Conservation (phyloP, 352 stramenopile species). For the Phytophthora cajani region DNA sequence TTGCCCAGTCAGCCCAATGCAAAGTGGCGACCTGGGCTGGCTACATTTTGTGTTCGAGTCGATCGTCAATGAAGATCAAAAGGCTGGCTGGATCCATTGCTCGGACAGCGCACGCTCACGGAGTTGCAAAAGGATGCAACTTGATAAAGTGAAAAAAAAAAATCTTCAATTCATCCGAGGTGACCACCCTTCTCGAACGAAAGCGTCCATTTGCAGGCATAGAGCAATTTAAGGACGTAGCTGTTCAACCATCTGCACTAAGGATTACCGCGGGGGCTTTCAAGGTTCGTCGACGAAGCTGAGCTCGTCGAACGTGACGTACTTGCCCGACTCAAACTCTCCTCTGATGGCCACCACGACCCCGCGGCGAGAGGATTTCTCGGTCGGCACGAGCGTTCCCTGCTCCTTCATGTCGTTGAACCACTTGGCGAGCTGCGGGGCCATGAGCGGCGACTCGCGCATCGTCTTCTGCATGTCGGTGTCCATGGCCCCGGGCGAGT, state of each 20-base stretch:
- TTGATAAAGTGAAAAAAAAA: background rate
- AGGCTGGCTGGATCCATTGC: background rate
- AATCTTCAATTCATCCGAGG: constrained; percentile 4
- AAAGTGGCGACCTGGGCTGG: background rate
- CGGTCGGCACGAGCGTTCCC: constrained; percentile 55
- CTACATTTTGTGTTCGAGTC: constrained; percentile 1
- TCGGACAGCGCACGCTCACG: background rate
- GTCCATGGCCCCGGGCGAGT: constrained; percentile 86
- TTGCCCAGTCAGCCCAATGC: background rate
- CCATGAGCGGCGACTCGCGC: constrained; percentile 49
- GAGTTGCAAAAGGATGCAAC: background rate
- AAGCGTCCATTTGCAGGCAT: constrained; percentile 18
- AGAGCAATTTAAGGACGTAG: constrained; percentile 1
- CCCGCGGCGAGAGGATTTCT: constrained; percentile 60
- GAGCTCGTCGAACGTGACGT: constrained; percentile 81
- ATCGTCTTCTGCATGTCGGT: constrained; percentile 80
- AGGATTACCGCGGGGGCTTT: background rate
- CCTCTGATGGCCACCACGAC: constrained; percentile 57
- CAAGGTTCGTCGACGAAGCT: constrained; percentile 23
- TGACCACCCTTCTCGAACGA: constrained; percentile 18
- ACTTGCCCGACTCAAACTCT: constrained; percentile 61
- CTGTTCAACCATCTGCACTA: background rate
- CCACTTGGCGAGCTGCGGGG: constrained; percentile 40
- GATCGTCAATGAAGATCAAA: constrained; percentile 1
- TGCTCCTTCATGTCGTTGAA: constrained; percentile 63